These are phyloP conservation scores for Colletotrichum ledebouriae DNA, from an alignment of 2,329 filamentous ascomycete species.

Conservation along the genomic window DNA sequence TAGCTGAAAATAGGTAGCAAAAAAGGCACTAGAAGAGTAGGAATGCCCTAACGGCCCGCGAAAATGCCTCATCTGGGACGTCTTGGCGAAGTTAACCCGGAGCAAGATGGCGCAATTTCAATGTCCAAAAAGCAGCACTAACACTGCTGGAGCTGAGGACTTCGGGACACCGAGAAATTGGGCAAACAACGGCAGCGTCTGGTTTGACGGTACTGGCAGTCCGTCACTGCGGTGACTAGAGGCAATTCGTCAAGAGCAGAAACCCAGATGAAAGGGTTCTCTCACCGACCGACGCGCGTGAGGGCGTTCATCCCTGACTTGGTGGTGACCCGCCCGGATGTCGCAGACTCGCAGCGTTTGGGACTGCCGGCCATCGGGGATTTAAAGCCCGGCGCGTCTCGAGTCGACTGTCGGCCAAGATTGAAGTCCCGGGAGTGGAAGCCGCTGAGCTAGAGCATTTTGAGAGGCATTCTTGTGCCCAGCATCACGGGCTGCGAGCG, in stretches of 20 bases:
- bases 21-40: background rate
- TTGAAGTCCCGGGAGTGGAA: background rate
- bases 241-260: constrained; percentile 26
- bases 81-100: constrained; percentile 34
- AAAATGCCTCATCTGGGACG: constrained; percentile 35
- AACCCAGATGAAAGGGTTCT: background rate
- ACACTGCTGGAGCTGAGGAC: constrained; percentile 28
- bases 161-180: constrained; percentile 1
- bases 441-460: background rate
- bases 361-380: constrained; percentile 11
- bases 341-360: constrained; percentile 7
- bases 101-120: constrained; percentile 25
- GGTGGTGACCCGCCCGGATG: constrained; percentile 25
- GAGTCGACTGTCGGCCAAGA: constrained; percentile 25
- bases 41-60: background rate
- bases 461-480: background rate
- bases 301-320: constrained; percentile 14
- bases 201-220: constrained; percentile 10
- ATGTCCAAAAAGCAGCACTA: background rate
- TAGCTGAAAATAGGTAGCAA: no score
- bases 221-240: constrained; percentile 27
- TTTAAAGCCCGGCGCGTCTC: constrained; percentile 11
- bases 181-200: constrained; percentile 8
- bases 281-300: background rate
- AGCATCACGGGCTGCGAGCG: background rate